Conservation (phyloP, 768 basidiomycete genomes). For the Baorangia bicolor region DNA sequence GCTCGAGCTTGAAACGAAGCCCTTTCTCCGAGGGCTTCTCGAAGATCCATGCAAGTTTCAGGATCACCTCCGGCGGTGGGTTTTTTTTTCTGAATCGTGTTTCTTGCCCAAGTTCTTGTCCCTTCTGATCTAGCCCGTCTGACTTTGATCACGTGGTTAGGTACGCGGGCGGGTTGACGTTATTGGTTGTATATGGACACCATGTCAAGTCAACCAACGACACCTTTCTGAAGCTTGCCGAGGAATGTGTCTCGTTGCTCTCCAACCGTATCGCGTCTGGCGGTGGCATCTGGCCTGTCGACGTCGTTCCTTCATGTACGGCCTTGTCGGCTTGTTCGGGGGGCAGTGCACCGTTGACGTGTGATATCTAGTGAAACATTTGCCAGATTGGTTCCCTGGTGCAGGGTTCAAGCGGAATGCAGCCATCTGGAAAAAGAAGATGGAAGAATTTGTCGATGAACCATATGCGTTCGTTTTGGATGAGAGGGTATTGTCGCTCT, state of each 20-base stretch:
- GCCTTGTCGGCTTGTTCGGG: background rate
- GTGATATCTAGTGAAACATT: conserved; percentile 40
- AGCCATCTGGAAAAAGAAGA: conserved; percentile 56
- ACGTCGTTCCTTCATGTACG: conserved; percentile 37
- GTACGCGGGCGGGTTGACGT: conserved; percentile 52
- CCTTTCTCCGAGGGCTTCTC: conserved; percentile 56
- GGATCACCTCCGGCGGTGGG: conserved; percentile 37
- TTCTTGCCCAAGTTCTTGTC: no score
- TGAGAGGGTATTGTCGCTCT: conserved; percentile 44
- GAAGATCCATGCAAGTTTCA: conserved; percentile 37
- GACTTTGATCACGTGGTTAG: conserved; percentile 34
- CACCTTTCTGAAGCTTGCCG: conserved; percentile 40
- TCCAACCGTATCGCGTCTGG: conserved; percentile 45
- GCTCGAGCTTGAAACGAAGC: conserved; percentile 53
- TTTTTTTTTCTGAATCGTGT: background rate
- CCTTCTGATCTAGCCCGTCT: no score
- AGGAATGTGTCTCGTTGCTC: conserved; percentile 41
- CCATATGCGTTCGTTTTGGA: conserved; percentile 60
- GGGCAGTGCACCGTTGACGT: background rate
- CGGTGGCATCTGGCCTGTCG: conserved; percentile 44
- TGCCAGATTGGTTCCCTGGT: conserved; percentile 70
- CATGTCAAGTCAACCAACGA: conserved; percentile 41
- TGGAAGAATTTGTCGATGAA: conserved; percentile 61
- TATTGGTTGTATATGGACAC: conserved; percentile 66
- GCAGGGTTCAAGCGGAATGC: conserved; percentile 65